phyloP scores from a whole-genome alignment of 257 asterid genomes.

The Solanum habrochaites region DNA sequence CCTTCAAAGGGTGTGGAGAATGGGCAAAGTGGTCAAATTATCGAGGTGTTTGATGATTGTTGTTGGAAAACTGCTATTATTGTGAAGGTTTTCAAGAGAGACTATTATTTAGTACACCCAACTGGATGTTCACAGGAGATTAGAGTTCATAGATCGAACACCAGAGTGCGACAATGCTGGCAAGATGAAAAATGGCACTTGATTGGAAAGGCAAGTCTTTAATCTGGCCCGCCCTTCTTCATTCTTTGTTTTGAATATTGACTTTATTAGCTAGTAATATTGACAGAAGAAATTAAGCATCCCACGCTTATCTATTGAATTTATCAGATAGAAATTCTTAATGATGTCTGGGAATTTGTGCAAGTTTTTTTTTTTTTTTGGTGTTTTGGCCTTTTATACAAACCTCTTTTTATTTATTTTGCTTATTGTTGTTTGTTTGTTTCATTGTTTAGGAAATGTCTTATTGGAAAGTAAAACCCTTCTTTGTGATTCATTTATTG shows the following conservation, averaged over 20 bases:
- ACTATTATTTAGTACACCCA: conserved; percentile 15
- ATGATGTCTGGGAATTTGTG: background rate
- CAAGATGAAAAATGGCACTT: conserved; percentile 21
- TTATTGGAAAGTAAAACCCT: background rate
- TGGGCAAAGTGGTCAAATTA: conserved; percentile 24
- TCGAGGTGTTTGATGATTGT: conserved; percentile 20
- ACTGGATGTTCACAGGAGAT: conserved; percentile 21
- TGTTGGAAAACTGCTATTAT: conserved; percentile 36
- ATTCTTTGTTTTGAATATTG: background rate
- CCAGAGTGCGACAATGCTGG: conserved; percentile 32
- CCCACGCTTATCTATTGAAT: background rate
- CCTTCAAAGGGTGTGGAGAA: background rate
- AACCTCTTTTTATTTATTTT: background rate
- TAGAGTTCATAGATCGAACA: conserved; percentile 11
- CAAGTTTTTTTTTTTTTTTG: background rate
- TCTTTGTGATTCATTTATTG: background rate
- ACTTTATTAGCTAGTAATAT: background rate
- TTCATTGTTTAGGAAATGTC: background rate
- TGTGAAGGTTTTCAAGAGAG: conserved; percentile 9
- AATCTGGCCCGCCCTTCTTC: background rate
- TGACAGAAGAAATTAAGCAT: background rate
- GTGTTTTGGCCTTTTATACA: background rate
- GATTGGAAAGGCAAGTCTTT: conserved; percentile 25
- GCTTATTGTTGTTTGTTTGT: background rate
- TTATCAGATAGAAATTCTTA: background rate